A percentile compares a stretch with the other conserved stretches of the same genome.
Conservation (phyloP, 768 basidiomycete genomes). For the Pisolithus orientalis region DNA sequence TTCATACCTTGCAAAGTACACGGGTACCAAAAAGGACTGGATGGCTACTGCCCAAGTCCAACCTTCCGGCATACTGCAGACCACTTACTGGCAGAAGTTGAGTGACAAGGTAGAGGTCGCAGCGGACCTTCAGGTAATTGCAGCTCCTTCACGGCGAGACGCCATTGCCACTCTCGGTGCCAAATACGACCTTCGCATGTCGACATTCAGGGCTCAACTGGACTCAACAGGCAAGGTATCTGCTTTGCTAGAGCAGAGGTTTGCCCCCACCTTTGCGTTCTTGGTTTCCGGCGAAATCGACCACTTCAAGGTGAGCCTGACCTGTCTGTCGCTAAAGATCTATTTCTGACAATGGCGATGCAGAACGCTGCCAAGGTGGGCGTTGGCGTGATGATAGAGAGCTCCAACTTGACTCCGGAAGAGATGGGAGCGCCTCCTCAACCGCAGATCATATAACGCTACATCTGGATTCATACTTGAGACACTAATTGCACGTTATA, state of each 20-base stretch:
- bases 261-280: constrained; percentile 93
- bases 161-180: constrained; percentile 92
- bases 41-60: constrained; percentile 91
- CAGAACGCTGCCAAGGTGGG: constrained; percentile 93
- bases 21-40: constrained; percentile 68
- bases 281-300: constrained; percentile 95
- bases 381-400: constrained; percentile 97
- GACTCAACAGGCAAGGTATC: constrained; percentile 95
- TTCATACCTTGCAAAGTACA: constrained; percentile 80
- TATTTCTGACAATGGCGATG: not conserved
- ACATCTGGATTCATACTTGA: constrained; percentile 23
- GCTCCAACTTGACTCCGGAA: constrained; percentile 70
- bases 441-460: constrained; percentile 30
- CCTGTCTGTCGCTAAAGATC: not conserved
- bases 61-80: constrained; percentile 73
- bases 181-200: constrained; percentile 92
- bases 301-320: constrained; percentile 80
- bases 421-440: constrained; percentile 68
- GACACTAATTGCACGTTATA: constrained; percentile 13
- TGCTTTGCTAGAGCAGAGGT: constrained; percentile 90
- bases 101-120: constrained; percentile 97
- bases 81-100: constrained; percentile 95
- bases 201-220: constrained; percentile 90
- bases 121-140: constrained; percentile 82
- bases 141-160: constrained; percentile 75